Evolutionary conservation across 352 stramenopile genomes (phyloP), one percentile per base, ranked within the genome.

Genomic region (Thalassiosira oceanica): DNA sequence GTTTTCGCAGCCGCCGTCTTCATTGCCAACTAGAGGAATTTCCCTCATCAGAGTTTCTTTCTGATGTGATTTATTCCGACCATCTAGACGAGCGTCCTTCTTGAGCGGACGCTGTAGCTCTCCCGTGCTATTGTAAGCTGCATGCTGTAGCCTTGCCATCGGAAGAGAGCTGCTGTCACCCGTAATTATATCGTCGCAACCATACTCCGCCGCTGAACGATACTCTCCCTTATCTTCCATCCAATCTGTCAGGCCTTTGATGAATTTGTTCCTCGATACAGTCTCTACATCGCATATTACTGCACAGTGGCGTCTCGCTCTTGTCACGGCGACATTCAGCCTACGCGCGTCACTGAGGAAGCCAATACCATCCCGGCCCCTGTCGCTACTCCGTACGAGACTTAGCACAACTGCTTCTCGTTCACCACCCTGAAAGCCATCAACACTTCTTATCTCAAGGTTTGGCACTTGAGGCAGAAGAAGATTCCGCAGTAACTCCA

Each of bases 401-500:
- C 93, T 98, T 63, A 99, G 90, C 6, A 99, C 92, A n/a, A 99
- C 95, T 11, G 94, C 95, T 58, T 99, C 96, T 53, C 97, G 95
- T 80, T 99, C 96, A 35, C 95, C 96, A 35, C 95, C 96, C 70
- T 94, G 88, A 70, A 98, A 99, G 0, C 95, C 96, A 81, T 99
- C 96, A 3, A 99, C 96, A 6, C 93, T 97, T 23, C 94, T 83
- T 52, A 92, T 90, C 55, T 91, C 84, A 35, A 91, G 48, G 24
- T 69, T 74, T 15, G 78, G 80, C 15, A 97, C 90, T 50, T 92
- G 87, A 61, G 92, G 74, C 16, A 84, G 48, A 23, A 98, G 74
- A 28, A 96, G 52, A 20, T 79, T 87, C 44, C 96, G 92, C 24
- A 99, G 76, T 2, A 94, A 61, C 50, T 97, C 91, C 1, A 95